Percentiles rank a stretch among this genome's conserved stretches.
Conservation (phyloP, 371 early-diverging fungal species). For the Mortierella sp. region DNA sequence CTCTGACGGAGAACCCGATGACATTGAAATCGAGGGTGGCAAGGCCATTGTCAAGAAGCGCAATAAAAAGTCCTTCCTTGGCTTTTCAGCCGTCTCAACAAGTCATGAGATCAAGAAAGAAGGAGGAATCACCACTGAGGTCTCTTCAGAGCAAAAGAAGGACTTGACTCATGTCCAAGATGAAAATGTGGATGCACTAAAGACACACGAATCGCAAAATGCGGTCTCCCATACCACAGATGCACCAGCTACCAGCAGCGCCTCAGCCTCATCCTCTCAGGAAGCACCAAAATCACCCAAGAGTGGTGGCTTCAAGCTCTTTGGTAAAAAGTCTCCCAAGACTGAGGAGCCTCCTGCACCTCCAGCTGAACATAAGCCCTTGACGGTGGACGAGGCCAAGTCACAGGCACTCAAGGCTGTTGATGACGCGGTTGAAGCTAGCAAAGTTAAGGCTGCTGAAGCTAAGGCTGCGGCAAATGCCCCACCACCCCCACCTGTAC, state of each 20-base stretch:
- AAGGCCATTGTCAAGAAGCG: slow-evolving; percentile 53
- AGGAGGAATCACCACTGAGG: slow-evolving; percentile 46
- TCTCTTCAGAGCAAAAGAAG: slow-evolving; percentile 51
- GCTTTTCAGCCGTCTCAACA: slow-evolving; percentile 49
- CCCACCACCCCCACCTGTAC: slow-evolving; percentile 28
- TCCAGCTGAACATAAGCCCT: slow-evolving; percentile 21
- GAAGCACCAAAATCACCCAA: slow-evolving; percentile 43
- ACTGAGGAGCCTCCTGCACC: slow-evolving; percentile 33
- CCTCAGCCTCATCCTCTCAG: slow-evolving; percentile 8
- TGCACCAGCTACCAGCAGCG: slow-evolving; percentile 22
- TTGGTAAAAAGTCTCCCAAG: slow-evolving; percentile 51
- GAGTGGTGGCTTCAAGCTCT: slow-evolving; percentile 46
- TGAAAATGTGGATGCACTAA: slow-evolving; percentile 44
- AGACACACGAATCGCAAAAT: slow-evolving; percentile 52
- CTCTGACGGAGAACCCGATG: slow-evolving; percentile 53
- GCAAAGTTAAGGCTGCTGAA: slow-evolving; percentile 46
- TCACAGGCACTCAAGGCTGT: slow-evolving; percentile 48
- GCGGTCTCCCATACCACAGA: slow-evolving; percentile 51
- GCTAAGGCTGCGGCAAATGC: slow-evolving; percentile 23
- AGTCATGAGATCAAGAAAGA: slow-evolving; percentile 50
- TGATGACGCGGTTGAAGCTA: slow-evolving; percentile 50
- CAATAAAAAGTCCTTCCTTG: slow-evolving; percentile 50
- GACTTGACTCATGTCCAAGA: slow-evolving; percentile 52
- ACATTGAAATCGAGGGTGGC: slow-evolving; percentile 48
- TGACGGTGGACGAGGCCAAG: slow-evolving; percentile 52